These are phyloP conservation scores for Fusarium neocosmosporiellum DNA, from an alignment of 2,329 filamentous ascomycete genomes.

Conservation along the genomic window DNA sequence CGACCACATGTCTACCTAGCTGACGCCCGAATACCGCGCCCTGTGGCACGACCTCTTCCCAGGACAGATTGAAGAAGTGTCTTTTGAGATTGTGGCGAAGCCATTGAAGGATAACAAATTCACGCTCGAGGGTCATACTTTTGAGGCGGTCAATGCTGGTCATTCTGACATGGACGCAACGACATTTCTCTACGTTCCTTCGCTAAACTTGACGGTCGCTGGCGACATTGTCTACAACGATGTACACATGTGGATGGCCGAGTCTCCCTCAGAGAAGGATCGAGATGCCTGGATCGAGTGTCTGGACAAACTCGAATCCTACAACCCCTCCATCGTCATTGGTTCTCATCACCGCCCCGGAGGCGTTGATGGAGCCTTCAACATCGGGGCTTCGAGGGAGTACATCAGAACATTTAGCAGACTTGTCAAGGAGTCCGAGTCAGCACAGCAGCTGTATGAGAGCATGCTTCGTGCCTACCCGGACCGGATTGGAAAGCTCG, in stretches of 20 bases:
- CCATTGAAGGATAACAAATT: not conserved
- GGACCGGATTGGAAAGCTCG: not conserved
- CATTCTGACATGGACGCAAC: not conserved
- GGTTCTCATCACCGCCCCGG: not conserved
- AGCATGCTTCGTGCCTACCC: not conserved
- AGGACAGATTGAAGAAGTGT: not conserved
- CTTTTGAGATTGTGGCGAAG: not conserved
- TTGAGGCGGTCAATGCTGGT: not conserved
- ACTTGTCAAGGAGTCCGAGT: not conserved
- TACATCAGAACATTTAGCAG: not conserved
- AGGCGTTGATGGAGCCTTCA: not conserved
- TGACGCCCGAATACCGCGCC: not conserved
- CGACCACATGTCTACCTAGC: not conserved
- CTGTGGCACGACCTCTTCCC: not conserved
- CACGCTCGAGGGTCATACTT: not conserved
- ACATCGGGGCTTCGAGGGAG: not conserved
- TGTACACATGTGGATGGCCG: not conserved
- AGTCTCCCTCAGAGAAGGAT: not conserved
- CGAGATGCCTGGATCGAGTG: not conserved
- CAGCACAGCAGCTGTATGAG: not conserved
- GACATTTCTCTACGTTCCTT: not conserved
- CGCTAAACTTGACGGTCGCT: not conserved
- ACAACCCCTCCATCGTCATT: not conserved
- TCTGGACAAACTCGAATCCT: not conserved
- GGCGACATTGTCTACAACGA: not conserved